Evolutionary conservation across 2,329 filamentous ascomycete genomes (phyloP), one percentile per base, ranked within the genome.

Genomic region (Mollisia scopiformis): DNA sequence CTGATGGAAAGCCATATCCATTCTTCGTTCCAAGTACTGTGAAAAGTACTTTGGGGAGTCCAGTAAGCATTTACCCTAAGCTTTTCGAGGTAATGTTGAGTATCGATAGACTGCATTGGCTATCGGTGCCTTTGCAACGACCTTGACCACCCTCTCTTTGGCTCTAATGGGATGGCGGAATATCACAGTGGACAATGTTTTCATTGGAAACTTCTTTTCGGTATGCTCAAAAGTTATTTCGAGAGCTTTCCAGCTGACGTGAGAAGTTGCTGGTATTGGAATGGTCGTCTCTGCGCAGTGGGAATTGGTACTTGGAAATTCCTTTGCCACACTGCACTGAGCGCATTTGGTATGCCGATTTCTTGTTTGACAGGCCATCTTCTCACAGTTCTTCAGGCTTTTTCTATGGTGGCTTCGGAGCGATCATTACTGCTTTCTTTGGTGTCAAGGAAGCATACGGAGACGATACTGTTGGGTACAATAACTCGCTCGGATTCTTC

Each of bases 81-180:
- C 2, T 43, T 2, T 10, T 6, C 6, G 39, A 10, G n/a, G 39
- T 2, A 10, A 21, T 5, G n/a, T 19, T 43, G 19, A 56, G 11
- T 30, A n/a, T 19, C 3, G 21, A 25, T 19, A 79, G 77, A 81
- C 80, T 10, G 79, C 80, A 0, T 70, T 84, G 0, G 79, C 79
- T 0, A 79, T 84, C 31, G 82, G 81, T 0, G 82, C 79, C 2
- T 85, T 85, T 63, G 78, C 80, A 0, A 84, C 81, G 1, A 85
- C 83, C 0, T 66, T 85, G 16, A 84, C 80, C 0, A 84, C 82
- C 0, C 71, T 85, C 81, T 0, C 71, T 2, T 53, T 84, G 0
- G 77, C 78, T n/a, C 69, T 85, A 52, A 84, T 85, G 81, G 82
- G 82, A 67, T 84, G 77, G 74, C 75, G 83, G 37, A 80, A 80